Base-by-base conservation (phyloP, 305 asterid genomes). In the Caryopteris hybrid region DNA sequence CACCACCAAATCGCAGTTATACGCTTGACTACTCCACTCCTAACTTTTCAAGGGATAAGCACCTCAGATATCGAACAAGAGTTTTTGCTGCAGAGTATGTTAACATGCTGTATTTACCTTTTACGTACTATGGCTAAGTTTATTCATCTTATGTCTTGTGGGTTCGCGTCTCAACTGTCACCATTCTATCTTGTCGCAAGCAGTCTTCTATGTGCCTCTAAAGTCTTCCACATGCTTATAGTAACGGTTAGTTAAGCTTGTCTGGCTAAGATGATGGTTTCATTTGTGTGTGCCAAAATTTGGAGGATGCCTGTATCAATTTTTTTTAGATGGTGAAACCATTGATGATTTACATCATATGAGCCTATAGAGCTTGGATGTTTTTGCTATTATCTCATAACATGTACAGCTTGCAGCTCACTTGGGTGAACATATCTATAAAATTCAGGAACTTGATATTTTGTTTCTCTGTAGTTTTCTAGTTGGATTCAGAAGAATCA, bases 51-150 rank as follows among this genome's bases (percentile, higher is more conserved):
- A 86, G 88, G 75, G 92, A 89, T 76, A 94, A 86, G 84, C 98
- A 88, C 89, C 94, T 95, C 80, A 85, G 99, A 91, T 91, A 91
- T 71, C 92, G 99, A 65, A 95, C 99, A 43, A 84, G 96, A 83
- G 88, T 91, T 72, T 95, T 95, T 79, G 99, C 99, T 68, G 97
- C 99, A 31, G 99, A 95, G 99, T 95, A 90, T 67, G 96, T 81
- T 67, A 25, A 43, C 42, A 42, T 63, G 59, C 51, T 64, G 60
- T 51, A 69, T 70, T 17, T 36, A 33, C 21, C 39, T 67, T 69
- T 51, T 46, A 64, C 16, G 33, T 60, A 14, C 25, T 65, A 58
- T 43, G 23, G 54, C 50, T 31, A 18, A 51, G 61, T 54, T 62
- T 43, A n/a, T 66, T 70, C 61, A 52, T 60, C 69, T 73, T 69